Evolutionary conservation across 75 land plant genomes (phyloP), one percentile per base, ranked within the genome.

Genomic region (Isoetes taiwanensis): DNA sequence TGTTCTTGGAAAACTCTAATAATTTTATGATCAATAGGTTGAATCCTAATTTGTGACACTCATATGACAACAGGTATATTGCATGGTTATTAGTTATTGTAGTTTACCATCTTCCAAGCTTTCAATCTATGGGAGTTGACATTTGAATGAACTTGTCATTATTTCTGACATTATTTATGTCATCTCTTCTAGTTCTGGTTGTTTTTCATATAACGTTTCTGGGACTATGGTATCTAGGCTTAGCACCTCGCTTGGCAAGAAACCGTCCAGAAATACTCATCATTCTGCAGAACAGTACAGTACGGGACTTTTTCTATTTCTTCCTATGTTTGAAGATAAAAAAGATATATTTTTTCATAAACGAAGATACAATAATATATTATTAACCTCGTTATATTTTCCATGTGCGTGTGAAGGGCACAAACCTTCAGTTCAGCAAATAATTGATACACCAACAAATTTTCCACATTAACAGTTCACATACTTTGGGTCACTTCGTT

Each of bases 81-180:
- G 75, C 65, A 17, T 93, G 98, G 98, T 76, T 93, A 32, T 72
- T 84, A 61, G 48, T 87, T 27, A 95, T 95, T 46, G 87, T 89
- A 40, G 37, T 81, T 16, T 87, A 87, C 33, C 98, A 93, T 80
- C 77, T 93, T 54, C 98, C 98, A 32, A 93, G 95, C 70, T 84
- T 93, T 67, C 85, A 75, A 65, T 87, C 98, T 32, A 93, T 93
- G 95, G 98, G 98, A 67, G 89, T 93, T 30, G 98, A 93, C 41
- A 48, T 93, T 54, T 81, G 87, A 59, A 91, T 91, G 98, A 87
- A 84, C 54, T 69, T 93, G 4, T 93, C 98, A 17, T 46, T 93
- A 27, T 87, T 84, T 55, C 72, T 93, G 56, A 84, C 95, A 35
- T 84, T 93, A 58, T 87, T 81, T 50, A 10, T 81, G 33, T 72